Percentiles rank a stretch among this genome's conserved stretches.
Conservation (phyloP, 1,284 basidiomycete genomes). For the Melampsora occidentalis region DNA sequence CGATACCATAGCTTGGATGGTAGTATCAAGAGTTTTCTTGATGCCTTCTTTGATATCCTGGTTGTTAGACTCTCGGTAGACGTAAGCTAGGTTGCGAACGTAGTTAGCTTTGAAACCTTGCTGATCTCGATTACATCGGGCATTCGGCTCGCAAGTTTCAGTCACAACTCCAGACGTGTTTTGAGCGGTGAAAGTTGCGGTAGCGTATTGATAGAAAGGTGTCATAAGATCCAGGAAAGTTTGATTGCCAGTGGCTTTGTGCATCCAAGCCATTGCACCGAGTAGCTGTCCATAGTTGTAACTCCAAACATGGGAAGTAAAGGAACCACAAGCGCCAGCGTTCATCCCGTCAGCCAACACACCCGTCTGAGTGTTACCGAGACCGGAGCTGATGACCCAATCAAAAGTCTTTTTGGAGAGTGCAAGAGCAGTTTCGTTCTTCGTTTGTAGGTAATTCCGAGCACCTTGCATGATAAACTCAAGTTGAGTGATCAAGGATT, state of each 20-base stretch:
- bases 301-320: constrained; percentile 41
- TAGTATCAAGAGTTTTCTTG: constrained; percentile 18
- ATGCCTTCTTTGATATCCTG: constrained; percentile 6
- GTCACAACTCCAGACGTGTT: constrained; percentile 38
- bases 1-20: constrained; percentile 24
- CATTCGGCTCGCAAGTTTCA: constrained; percentile 28
- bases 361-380: constrained; percentile 29
- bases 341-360: constrained; percentile 38
- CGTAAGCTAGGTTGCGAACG: constrained; percentile 31
- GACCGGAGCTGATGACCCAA: constrained; percentile 41
- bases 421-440: constrained; percentile 34
- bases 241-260: constrained; percentile 15
- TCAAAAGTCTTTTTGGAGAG: constrained; percentile 32
- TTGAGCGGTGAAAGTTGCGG: constrained; percentile 11
- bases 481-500: constrained; percentile 41
- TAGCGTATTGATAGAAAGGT: constrained; percentile 18
- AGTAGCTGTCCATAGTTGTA: constrained; percentile 37
- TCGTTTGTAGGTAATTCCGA: constrained; percentile 20
- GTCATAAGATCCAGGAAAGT: constrained; percentile 11
- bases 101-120: constrained; percentile 43
- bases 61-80: constrained; percentile 18
- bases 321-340: constrained; percentile 25
- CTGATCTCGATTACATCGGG: constrained; percentile 42
- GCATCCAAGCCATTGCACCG: constrained; percentile 20
- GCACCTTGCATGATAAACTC: constrained; percentile 36